Conservation (phyloP, 176 grass and related monocot genomes). For the Avena sativa region DNA sequence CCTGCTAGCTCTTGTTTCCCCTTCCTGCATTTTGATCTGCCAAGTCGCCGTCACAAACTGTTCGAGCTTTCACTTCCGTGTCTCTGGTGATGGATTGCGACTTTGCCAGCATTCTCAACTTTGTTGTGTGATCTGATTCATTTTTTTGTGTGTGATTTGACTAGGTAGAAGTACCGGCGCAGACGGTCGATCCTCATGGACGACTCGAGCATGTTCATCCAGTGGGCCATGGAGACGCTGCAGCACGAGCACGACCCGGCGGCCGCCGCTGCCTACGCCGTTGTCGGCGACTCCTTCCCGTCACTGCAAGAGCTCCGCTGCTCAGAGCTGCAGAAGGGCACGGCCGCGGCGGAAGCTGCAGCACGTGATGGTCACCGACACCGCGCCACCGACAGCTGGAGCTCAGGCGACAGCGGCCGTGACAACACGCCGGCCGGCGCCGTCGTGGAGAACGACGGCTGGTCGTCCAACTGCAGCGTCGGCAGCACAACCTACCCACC, state of each 20-base stretch:
- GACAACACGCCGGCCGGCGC: neutral
- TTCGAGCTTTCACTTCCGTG: neutral
- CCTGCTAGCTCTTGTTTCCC: neutral
- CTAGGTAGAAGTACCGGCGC: neutral
- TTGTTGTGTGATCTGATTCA: too few relatives aligned
- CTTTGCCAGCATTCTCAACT: neutral
- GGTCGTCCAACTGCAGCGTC: conserved; percentile 35
- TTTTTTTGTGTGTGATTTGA: neutral
- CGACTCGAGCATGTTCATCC: conserved; percentile 48
- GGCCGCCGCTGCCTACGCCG: neutral
- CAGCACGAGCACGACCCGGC: conserved; percentile 29
- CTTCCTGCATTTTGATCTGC: neutral
- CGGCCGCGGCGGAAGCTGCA: neutral
- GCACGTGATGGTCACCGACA: neutral
- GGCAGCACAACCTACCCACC: conserved; percentile 7
- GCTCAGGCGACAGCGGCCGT: conserved; percentile 36
- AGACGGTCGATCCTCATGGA: conserved; percentile 18
- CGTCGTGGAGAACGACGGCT: conserved; percentile 25
- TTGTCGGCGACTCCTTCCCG: conserved; percentile 16
- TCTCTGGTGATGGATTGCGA: neutral
- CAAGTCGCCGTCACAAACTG: neutral
- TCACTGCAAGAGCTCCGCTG: conserved; percentile 35
- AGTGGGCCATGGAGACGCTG: conserved; percentile 48
- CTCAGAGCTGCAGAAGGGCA: conserved; percentile 22
- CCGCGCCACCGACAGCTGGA: conserved; percentile 42